Evolutionary conservation across 192 early-diverging fungal species (phyloP).

Genomic region (Backusella macrospora): DNA sequence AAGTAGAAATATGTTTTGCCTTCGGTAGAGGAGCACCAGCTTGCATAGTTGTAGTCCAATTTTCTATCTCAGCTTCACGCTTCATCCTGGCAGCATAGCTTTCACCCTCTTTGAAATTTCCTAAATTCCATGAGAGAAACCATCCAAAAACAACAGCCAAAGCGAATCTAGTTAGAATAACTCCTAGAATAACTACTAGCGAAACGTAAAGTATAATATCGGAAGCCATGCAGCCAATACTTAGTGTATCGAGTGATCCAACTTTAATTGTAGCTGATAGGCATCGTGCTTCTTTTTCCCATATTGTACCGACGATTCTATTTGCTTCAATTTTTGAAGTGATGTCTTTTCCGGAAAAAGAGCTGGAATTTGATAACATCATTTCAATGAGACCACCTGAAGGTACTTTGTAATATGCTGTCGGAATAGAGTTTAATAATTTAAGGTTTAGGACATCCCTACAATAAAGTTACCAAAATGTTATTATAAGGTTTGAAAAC

Average conservation of each 20-base stretch:
- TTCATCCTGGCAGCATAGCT: conserved; percentile 53
- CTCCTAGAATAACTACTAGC: conserved; percentile 69
- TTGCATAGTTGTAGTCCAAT: conserved; percentile 45
- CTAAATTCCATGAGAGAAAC: conserved; percentile 78
- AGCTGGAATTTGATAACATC: background rate
- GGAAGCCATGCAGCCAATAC: conserved; percentile 80
- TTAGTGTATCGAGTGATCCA: conserved; percentile 76
- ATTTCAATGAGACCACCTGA: conserved; percentile 32
- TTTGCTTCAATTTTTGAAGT: conserved; percentile 46
- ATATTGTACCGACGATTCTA: conserved; percentile 46
- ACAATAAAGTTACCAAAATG: conserved; percentile 10
- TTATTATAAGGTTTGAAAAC: conserved; percentile 7
- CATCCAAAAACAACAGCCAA: conserved; percentile 82
- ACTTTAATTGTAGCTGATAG: conserved; percentile 79
- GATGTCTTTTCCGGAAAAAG: conserved; percentile 58
- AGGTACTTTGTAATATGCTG: conserved; percentile 24
- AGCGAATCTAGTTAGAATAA: conserved; percentile 70
- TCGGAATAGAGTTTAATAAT: conserved; percentile 36
- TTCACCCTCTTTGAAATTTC: conserved; percentile 65
- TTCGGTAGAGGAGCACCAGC: conserved; percentile 40
- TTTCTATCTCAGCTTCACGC: conserved; percentile 44
- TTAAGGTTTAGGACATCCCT: conserved; percentile 42
- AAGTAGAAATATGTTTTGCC: background rate
- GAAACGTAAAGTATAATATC: conserved; percentile 81
- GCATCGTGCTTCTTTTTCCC: conserved; percentile 62